These are phyloP conservation scores for Erucastrum elatum DNA, from an alignment of 345 rosid genomes.

Conservation along the genomic window DNA sequence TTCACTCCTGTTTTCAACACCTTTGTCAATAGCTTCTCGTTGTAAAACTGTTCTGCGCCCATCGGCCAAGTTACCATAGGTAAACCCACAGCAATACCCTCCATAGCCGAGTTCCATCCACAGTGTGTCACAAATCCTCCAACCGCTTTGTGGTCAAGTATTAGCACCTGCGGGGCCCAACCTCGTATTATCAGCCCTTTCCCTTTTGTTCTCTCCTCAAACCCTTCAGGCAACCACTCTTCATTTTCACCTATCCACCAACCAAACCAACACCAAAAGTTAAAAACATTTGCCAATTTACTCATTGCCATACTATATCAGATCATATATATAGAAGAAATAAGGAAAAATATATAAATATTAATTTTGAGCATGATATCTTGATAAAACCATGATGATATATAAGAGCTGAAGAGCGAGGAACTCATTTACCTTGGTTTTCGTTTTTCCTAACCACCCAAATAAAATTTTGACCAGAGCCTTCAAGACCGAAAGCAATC, in stretches of 20 bases:
- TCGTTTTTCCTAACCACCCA: constrained; percentile 48
- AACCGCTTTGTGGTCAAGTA: constrained; percentile 53
- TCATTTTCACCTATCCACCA: constrained; percentile 28
- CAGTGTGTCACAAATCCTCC: constrained; percentile 64
- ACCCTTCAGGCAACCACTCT: constrained; percentile 48
- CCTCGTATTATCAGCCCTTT: constrained; percentile 56
- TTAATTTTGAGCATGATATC: neutral
- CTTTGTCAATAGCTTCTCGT: constrained; percentile 48
- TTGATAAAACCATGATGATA: neutral
- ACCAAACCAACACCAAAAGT: constrained; percentile 24
- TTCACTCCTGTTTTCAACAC: constrained; percentile 44
- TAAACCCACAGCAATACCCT: constrained; percentile 50
- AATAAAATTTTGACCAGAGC: constrained; percentile 44
- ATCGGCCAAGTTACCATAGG: constrained; percentile 60
- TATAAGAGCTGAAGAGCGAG: neutral
- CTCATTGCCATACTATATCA: neutral
- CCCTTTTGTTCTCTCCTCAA: constrained; percentile 40
- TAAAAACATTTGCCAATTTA: neutral
- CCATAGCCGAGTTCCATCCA: constrained; percentile 61
- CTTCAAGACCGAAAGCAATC: constrained; percentile 46
- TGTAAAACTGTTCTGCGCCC: constrained; percentile 51
- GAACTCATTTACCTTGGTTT: constrained; percentile 13
- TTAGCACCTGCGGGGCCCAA: constrained; percentile 64
- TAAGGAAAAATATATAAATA: neutral
- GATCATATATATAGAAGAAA: neutral